Base-by-base conservation (phyloP, 2,329 filamentous ascomycete species). In the Bretziella fagacearum region DNA sequence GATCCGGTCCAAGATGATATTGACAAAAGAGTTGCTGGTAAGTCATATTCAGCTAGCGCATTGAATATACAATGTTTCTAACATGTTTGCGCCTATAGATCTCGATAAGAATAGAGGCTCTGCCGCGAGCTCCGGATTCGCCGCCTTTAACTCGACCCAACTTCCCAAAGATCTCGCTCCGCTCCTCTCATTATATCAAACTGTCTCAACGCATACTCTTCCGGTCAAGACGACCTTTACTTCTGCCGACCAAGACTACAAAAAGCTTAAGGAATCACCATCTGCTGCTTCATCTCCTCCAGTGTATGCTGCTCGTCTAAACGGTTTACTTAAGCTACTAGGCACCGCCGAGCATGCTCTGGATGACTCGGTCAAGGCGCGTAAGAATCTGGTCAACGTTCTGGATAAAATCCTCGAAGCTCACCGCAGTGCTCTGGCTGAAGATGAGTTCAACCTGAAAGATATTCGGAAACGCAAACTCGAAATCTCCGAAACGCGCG, bases 291-390 rank as follows among this genome's bases (percentile, higher is more conserved):
- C 89, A 0, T 81, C 85, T 0, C 80, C 87, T 0, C 87, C 91
- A 1, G 87, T 98, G 17, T 84, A 93, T 58, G 91, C 91, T 2
- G 89, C 89, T 11, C 81, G 85, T 23, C 73, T 98, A 6, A 87
- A 84, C 53, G 82, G 84, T 2, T 70, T 98, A n/a, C 71, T 96
- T 46, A 95, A 91, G 65, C 82, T 79, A 5, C 71, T 98, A 15
- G 84, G 85, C 17, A 84, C 76, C 53, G 91, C 91, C 3, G 87
- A 98, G 62, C 84, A 77, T 47, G 86, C 89, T 0, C 82, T 96
- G 1, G 79, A 83, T 2, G 85, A 94, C 56, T 84, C 82, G 54
- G 84, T 98, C 59, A 87, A 89, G 58, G 84, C 86, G 2, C 79
- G 91, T 11, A 74, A 77, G 53, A 73, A 76, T 7, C 70, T 98